Evolutionary conservation across 2,329 filamentous ascomycete genomes (phyloP).

Genomic region (Xylariales sp.): DNA sequence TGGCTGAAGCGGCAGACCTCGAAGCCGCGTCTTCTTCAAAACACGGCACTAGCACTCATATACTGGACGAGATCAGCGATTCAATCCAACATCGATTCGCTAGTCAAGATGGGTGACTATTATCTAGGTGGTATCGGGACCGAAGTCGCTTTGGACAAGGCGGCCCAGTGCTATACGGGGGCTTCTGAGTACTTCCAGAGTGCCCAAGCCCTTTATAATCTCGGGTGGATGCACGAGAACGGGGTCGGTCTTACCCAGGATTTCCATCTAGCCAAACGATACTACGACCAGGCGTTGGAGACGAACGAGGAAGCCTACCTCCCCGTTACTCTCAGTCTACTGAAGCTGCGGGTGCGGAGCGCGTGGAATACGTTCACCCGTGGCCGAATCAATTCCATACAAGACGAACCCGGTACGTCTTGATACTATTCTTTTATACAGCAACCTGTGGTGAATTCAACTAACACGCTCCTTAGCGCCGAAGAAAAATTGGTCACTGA

Average conservation of each 20-base stretch:
- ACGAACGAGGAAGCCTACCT: constrained; percentile 95
- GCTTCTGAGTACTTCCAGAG: constrained; percentile 92
- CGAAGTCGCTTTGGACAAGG: constrained; percentile 79
- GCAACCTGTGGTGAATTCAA: constrained; percentile 1
- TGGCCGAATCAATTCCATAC: constrained; percentile 91
- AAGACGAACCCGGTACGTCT: constrained; percentile 82
- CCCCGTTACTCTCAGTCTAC: constrained; percentile 86
- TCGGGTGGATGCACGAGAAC: constrained; percentile 99
- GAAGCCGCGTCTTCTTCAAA: constrained; percentile 58
- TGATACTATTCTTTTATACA: background rate
- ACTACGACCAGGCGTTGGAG: constrained; percentile 91
- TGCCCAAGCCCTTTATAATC: constrained; percentile 94
- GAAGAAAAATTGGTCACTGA: constrained; percentile 79
- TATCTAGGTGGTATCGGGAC: constrained; percentile 87
- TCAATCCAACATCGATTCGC: constrained; percentile 90
- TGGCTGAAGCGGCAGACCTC: constrained; percentile 60
- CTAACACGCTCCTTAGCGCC: constrained; percentile 62
- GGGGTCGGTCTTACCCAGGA: constrained; percentile 93
- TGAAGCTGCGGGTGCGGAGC: constrained; percentile 85
- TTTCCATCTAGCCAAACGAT: constrained; percentile 95
- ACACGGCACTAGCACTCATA: constrained; percentile 77
- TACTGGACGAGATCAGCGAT: constrained; percentile 96
- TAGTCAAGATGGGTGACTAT: constrained; percentile 99
- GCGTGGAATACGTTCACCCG: constrained; percentile 95
- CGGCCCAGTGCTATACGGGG: constrained; percentile 90